Evolutionary conservation across 345 rosid genomes (phyloP), one percentile per base, ranked within the genome.

Genomic region (Streptanthus diversifolius): DNA sequence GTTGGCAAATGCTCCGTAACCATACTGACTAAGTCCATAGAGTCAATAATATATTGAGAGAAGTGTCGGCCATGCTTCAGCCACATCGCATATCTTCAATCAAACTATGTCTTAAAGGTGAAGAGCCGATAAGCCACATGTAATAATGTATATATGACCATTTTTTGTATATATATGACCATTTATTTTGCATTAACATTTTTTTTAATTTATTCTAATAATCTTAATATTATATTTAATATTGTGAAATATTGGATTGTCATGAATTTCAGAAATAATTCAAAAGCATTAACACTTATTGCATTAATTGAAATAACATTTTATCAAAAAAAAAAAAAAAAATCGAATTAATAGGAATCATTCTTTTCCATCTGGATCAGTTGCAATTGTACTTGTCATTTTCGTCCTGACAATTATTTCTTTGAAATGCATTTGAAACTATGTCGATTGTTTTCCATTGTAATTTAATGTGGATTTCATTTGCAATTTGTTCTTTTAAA

Each of bases 351-450:
- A 22, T 55, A 43, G 55, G 40, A 36, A 57, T 44, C n/a, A 14
- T n/a, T 21, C 5, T 41, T 21, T 69, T 13, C 47, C 48, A 21
- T 35, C n/a, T 15, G 15, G 18, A 60, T 70, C 19, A 4, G 67
- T 48, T 61, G 52, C 41, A 60, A 49, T 36, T 39, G 49, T 29
- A 71, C 51, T 71, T 60, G 8, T 44, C 11, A 44, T 44, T 69
- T 56, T 57, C 17, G 45, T 37, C 75, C 12, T 36, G 19, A 9
- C 48, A 71, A 48, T 36, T 33, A 56, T 35, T 30, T 43, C 17
- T 21, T 44, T 11, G 47, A 49, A 5, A 60, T 35, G 30, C 29
- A 48, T 47, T 25, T 60, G 59, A 58, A 36, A 24, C 14, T 48
- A 3, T 70, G 49, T 47, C 67, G 57, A 48, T 17, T 48, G 40